phyloP scores from a whole-genome alignment of 495 filamentous ascomycete genomes.

The Aspergillus coremiiformis region DNA sequence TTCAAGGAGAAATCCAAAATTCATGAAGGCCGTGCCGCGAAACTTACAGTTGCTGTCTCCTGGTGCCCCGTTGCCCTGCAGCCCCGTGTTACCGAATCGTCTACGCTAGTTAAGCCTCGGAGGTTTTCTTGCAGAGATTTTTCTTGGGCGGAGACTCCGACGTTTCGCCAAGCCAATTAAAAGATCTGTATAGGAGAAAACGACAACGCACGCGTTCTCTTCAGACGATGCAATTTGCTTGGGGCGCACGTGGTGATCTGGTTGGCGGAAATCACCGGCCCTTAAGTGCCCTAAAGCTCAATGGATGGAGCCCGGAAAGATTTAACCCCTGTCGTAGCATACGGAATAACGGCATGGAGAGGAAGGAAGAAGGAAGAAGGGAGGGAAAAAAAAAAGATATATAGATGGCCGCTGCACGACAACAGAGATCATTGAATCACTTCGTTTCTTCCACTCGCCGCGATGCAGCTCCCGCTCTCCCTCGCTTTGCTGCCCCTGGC shows the following conservation, averaged over 20 bases:
- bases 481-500: constrained; percentile 15
- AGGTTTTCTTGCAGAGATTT: no score
- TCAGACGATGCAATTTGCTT: background rate
- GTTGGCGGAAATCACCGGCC: background rate
- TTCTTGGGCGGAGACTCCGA: no score
- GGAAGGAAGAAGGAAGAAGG: no score
- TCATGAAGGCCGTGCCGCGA: no score
- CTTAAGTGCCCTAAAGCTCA: background rate
- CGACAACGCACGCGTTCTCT: background rate
- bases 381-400: background rate
- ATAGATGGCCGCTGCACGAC: background rate
- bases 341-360: no score
- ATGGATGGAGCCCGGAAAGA: no score
- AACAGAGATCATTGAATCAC: background rate
- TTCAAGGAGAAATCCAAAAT: background rate
- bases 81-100: no score
- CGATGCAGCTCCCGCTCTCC: constrained; percentile 10
- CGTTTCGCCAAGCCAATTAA: background rate
- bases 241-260: background rate
- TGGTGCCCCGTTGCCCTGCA: no score
- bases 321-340: no score
- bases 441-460: background rate
- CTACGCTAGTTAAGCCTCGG: no score
- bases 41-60: no score
- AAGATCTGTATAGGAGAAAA: background rate